These are phyloP conservation scores for Conidiobolus incongruus DNA, from an alignment of 371 early-diverging fungal species.

Conservation along the genomic window DNA sequence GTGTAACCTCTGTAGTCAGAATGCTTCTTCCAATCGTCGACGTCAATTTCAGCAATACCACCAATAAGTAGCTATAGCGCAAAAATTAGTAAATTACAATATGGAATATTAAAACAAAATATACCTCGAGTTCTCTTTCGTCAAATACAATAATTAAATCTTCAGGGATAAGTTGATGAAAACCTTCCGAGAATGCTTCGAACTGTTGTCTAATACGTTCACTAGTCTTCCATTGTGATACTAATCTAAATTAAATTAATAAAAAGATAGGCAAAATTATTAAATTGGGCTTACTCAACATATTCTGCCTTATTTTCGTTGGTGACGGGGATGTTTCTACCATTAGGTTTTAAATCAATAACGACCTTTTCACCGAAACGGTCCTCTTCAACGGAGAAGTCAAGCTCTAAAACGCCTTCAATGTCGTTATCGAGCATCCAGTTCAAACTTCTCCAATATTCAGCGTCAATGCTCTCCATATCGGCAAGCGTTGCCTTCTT, in stretches of 20 bases:
- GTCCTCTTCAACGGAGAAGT: slow-evolving; percentile 81
- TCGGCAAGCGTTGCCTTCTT: slow-evolving; percentile 72
- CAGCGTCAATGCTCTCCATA: slow-evolving; percentile 91
- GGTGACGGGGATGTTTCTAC: slow-evolving; percentile 80
- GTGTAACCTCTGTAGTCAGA: slow-evolving; percentile 95
- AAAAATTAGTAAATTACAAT: not conserved
- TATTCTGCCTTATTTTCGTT: slow-evolving; percentile 95
- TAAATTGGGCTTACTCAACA: slow-evolving; percentile 41
- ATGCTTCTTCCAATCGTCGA: slow-evolving; percentile 98
- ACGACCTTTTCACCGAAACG: slow-evolving; percentile 81
- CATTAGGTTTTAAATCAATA: slow-evolving; percentile 75
- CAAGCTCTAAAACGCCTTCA: slow-evolving; percentile 66
- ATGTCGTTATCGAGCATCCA: slow-evolving; percentile 92
- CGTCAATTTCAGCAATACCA: slow-evolving; percentile 96
- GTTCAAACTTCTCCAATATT: slow-evolving; percentile 69
- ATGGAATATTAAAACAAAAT: not conserved
- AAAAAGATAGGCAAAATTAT: slow-evolving; percentile 8
- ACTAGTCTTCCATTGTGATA: slow-evolving; percentile 58
- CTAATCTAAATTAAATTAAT: slow-evolving; percentile 2
- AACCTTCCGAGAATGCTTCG: slow-evolving; percentile 80
- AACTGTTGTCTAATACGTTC: slow-evolving; percentile 86
- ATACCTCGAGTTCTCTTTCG: slow-evolving; percentile 82
- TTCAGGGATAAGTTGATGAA: slow-evolving; percentile 86
- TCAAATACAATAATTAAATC: slow-evolving; percentile 89
- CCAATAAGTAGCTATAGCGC: slow-evolving; percentile 57